Base-by-base conservation (phyloP, 2,329 filamentous ascomycete species). In the Bipolaris oryzae region DNA sequence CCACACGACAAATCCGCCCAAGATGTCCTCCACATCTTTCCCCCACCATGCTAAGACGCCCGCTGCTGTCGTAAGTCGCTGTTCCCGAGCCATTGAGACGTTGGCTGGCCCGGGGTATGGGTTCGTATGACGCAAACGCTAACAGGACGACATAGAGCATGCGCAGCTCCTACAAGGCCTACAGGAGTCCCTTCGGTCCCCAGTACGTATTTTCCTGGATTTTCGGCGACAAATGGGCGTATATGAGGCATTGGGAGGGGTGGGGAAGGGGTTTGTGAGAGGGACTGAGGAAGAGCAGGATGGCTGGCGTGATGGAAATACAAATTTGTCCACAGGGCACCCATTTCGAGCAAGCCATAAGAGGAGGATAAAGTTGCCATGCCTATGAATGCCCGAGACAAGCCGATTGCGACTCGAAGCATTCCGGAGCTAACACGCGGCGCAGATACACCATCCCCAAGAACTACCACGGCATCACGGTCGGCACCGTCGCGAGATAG, bases 151-250 rank as follows among this genome's bases (percentile, higher is more conserved):
- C 6, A 28, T 18, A 73, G 70, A 67, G 64, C 61, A 62, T 65
- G 59, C 71, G 78, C 20, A 72, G 70, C 52, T 67, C 68, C 33
- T 80, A 81, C 74, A 75, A 80, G 71, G 78, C 81, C 59, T 86
- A 84, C 76, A 75, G 79, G 75, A 85, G 82, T 72, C 81, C 81
- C 54, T 86, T 82, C 70, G 84, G 82, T 53, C 85, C 85, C 59
- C 80, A 84, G 84, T 87, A 80, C 74, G 77, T 76, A 65, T 49
- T 61, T 45, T 9, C 35, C 25, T 50, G 60, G 41, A 43, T 49
- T 57, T 60, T 13, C 4, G 37, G 15, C 46, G 39, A 15, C n/a
- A 20, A 21, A n/a, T 34, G 54, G 47, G 42, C n/a, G 46, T 28
- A 16, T 2, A 9, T 41, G 18, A 18, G 11, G 51, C 9, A 35